phyloP scores from a whole-genome alignment of 2,329 filamentous ascomycete genomes.

The Diaporthe amygdali region DNA sequence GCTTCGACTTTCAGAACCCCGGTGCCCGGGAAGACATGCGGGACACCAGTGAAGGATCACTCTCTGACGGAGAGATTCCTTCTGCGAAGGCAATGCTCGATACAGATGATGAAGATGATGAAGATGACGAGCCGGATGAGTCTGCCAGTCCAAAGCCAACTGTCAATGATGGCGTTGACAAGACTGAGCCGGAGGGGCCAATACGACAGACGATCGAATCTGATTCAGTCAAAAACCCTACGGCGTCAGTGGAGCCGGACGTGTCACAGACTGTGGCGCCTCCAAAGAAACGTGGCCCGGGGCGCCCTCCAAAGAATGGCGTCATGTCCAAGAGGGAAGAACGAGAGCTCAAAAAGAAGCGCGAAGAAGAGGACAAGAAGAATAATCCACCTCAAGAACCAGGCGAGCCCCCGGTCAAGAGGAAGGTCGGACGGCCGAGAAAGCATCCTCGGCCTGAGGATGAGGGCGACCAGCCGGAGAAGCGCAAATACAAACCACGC shows the following conservation, averaged over 20 bases:
- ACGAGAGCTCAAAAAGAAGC: conserved; percentile 65
- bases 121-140: conserved; percentile 31
- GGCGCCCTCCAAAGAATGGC: conserved; percentile 82
- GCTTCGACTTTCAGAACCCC: conserved; percentile 72
- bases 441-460: conserved; percentile 67
- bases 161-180: conserved; percentile 34
- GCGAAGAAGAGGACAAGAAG: conserved; percentile 57
- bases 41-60: conserved; percentile 54
- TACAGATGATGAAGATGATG: conserved; percentile 29
- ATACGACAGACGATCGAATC: conserved; percentile 39
- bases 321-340: conserved; percentile 82
- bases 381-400: conserved; percentile 52
- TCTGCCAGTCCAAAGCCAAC: conserved; percentile 9
- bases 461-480: conserved; percentile 60
- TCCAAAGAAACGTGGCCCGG: conserved; percentile 75
- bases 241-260: conserved; percentile 37
- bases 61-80: conserved; percentile 36
- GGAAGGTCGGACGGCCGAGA: conserved; percentile 68
- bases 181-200: conserved; percentile 33
- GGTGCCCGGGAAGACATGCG: conserved; percentile 58
- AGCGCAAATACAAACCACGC: conserved; percentile 70
- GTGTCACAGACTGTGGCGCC: conserved; percentile 41
- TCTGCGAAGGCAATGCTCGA: conserved; percentile 28
- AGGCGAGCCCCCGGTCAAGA: conserved; percentile 60
- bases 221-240: conserved; percentile 33